phyloP scores from a whole-genome alignment of 139 green algal genomes.

The Parachlorella kessleri region DNA sequence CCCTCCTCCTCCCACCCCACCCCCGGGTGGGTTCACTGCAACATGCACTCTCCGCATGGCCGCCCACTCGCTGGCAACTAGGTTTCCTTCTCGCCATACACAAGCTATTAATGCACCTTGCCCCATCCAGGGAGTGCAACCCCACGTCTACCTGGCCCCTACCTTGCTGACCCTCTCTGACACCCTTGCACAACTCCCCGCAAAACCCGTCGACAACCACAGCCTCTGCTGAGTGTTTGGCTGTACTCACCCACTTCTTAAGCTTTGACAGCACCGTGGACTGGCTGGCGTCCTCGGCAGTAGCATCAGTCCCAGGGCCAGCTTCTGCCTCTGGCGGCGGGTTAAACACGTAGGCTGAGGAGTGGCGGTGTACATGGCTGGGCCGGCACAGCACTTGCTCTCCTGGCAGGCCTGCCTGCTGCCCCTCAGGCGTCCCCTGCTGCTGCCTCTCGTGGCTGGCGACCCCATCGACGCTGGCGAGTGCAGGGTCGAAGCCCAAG shows the following conservation, averaged over 20 bases:
- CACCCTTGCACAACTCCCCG: no score
- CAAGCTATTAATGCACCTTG: no score
- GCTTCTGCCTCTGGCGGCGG: constrained; percentile 33
- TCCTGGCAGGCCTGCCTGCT: neutral
- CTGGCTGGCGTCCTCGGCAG: no score
- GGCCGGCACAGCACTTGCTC: no score
- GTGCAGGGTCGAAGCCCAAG: neutral
- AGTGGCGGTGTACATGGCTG: neutral
- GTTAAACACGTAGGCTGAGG: constrained; percentile 9
- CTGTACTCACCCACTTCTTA: constrained; percentile 63
- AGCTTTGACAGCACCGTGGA: constrained; percentile 70
- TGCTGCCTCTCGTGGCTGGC: neutral
- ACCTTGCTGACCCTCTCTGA: neutral
- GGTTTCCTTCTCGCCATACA: no score
- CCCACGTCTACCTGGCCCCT: neutral
- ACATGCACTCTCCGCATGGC: no score
- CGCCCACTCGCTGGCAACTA: no score
- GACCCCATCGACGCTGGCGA: neutral
- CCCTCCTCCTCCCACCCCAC: no score
- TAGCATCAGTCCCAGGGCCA: neutral
- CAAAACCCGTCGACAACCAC: no score
- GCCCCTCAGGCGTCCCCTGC: neutral
- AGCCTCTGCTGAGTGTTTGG: neutral
- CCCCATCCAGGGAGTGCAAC: no score
- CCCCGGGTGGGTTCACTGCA: no score